Evolutionary conservation across 73 alveolate species (phyloP).

Genomic region (Paramecium primaurelia): DNA sequence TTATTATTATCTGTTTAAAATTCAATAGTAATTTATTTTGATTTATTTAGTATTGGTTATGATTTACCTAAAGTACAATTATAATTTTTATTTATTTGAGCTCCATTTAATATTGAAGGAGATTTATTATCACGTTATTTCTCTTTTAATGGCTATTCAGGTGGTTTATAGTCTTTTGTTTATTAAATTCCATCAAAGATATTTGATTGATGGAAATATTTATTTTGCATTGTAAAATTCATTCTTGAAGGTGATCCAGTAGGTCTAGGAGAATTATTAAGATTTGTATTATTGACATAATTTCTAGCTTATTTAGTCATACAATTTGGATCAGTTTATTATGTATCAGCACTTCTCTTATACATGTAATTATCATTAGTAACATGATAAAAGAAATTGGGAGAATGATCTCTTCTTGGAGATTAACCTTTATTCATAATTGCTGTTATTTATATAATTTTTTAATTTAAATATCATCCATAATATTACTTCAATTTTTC

Average conservation of each 20-base stretch:
- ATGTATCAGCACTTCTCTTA: background rate
- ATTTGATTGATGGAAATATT: background rate
- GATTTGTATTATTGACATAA: background rate
- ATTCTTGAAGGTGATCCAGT: constrained; percentile 11
- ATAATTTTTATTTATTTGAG: background rate
- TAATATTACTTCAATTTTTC: constrained; percentile 8
- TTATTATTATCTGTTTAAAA: background rate
- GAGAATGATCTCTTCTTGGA: constrained; percentile 24
- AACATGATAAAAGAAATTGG: background rate
- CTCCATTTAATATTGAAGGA: background rate
- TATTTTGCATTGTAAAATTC: background rate
- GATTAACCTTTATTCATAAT: background rate
- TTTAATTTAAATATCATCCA: constrained; percentile 4
- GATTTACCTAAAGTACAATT: background rate
- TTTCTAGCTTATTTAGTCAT: constrained; percentile 7
- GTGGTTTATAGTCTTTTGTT: background rate
- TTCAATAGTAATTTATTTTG: background rate
- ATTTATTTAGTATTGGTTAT: background rate
- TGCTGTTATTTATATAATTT: background rate
- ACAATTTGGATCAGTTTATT: background rate
- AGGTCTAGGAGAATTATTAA: background rate
- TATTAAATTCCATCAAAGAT: background rate
- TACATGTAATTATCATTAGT: background rate
- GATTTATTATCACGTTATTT: background rate
- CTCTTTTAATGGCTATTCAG: background rate